These are phyloP conservation scores for Aspergillus transmontanensis DNA, from an alignment of 2,329 filamentous ascomycete species.

Conservation along the genomic window DNA sequence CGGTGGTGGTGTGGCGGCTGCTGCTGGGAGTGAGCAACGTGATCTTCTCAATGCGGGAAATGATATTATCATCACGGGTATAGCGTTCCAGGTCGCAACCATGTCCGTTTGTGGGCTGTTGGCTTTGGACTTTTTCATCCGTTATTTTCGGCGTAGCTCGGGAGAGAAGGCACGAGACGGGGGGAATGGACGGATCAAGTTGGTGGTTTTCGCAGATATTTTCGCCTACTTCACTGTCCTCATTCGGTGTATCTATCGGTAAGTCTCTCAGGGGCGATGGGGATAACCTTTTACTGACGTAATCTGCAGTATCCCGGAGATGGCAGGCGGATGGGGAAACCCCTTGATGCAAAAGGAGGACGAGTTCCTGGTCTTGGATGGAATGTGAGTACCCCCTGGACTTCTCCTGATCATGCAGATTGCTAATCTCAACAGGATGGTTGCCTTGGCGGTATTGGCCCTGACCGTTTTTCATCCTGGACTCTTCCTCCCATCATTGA, in stretches of 20 bases:
- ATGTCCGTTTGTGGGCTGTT: slow-evolving; percentile 42
- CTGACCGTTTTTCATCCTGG: slow-evolving; percentile 50
- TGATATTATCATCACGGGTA: slow-evolving; percentile 60
- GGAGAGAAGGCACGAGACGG: slow-evolving; percentile 27
- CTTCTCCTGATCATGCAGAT: neutral
- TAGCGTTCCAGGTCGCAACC: slow-evolving; percentile 59
- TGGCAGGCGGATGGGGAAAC: slow-evolving; percentile 54
- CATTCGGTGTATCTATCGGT: slow-evolving; percentile 50
- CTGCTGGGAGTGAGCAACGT: slow-evolving; percentile 42
- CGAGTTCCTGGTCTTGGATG: slow-evolving; percentile 52
- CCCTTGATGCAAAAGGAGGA: slow-evolving; percentile 50
- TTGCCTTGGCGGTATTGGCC: slow-evolving; percentile 43
- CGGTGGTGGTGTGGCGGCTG: slow-evolving; percentile 60
- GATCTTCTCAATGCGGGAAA: slow-evolving; percentile 52
- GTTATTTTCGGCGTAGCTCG: slow-evolving; percentile 29
- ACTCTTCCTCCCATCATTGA: slow-evolving; percentile 44
- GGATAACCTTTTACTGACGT: neutral
- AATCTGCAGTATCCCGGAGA: slow-evolving; percentile 48
- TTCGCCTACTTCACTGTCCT: slow-evolving; percentile 44
- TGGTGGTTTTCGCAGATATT: slow-evolving; percentile 31
- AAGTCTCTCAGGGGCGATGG: slow-evolving; percentile 11
- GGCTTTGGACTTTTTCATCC: slow-evolving; percentile 50
- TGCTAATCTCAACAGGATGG: slow-evolving; percentile 42
- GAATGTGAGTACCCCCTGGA: slow-evolving; percentile 42
- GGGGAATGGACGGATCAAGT: slow-evolving; percentile 20